phyloP scores from a whole-genome alignment of 305 asterid species.

The Fraxinus albicans region DNA sequence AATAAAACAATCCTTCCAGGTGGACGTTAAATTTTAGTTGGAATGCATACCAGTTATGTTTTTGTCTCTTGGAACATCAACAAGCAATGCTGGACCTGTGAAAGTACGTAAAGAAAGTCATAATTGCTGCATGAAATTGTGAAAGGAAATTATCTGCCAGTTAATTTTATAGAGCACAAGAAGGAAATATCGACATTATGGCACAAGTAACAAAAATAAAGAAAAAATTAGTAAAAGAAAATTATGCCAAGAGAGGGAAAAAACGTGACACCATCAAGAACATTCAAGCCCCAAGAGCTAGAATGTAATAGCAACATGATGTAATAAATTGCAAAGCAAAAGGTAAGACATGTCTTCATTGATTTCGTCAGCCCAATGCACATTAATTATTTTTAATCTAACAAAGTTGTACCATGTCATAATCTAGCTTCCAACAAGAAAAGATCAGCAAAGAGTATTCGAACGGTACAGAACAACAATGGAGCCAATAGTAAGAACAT shows the following conservation, averaged over 20 bases:
- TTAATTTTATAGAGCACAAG: not conserved
- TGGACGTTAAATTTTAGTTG: not conserved
- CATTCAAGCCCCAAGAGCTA: not conserved
- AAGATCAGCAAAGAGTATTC: not conserved
- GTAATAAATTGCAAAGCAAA: not conserved
- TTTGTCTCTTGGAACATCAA: slow-evolving; percentile 90
- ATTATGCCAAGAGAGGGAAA: not conserved
- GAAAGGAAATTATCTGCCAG: not conserved
- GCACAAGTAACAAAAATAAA: not conserved
- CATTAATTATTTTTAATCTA: not conserved
- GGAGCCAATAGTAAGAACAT: not conserved
- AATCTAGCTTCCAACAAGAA: not conserved
- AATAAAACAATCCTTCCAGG: not conserved
- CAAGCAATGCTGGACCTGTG: slow-evolving; percentile 83
- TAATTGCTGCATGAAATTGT: not conserved
- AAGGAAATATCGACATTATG: not conserved
- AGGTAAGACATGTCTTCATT: not conserved
- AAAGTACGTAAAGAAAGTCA: slow-evolving; percentile 13
- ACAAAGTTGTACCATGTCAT: not conserved
- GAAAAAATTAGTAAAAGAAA: not conserved
- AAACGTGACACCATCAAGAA: not conserved
- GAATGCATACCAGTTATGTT: slow-evolving; percentile 71
- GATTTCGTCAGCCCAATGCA: not conserved
- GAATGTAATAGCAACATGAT: not conserved
- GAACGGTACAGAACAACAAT: not conserved